Conservation (phyloP, 768 basidiomycete genomes). For the Amanita thiersii region DNA sequence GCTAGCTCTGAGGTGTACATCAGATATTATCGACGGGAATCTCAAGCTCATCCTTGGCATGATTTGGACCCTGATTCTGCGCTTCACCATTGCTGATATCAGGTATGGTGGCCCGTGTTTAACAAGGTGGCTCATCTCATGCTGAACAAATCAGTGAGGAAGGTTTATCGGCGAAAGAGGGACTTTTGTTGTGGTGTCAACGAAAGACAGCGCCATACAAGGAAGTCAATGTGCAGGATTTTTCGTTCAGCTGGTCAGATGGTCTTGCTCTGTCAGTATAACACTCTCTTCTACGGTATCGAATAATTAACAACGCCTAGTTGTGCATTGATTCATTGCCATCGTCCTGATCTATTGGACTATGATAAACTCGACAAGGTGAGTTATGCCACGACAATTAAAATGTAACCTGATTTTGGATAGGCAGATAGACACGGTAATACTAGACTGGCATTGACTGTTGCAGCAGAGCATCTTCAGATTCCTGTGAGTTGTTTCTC, state of each 20-base stretch:
- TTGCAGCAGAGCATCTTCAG: constrained; percentile 82
- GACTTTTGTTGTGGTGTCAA: constrained; percentile 95
- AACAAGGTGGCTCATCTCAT: constrained; percentile 1
- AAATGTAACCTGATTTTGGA: constrained; percentile 9
- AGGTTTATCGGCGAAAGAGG: constrained; percentile 97
- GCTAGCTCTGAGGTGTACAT: constrained; percentile 19
- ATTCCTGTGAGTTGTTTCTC: constrained; percentile 69
- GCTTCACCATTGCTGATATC: constrained; percentile 98
- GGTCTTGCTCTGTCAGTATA: constrained; percentile 84
- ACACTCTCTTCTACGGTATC: constrained; percentile 6
- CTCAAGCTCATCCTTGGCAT: constrained; percentile 96
- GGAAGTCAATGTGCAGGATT: constrained; percentile 91
- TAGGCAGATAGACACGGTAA: constrained; percentile 76
- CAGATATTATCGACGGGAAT: constrained; percentile 97
- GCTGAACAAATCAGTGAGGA: constrained; percentile 63
- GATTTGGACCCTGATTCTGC: constrained; percentile 97
- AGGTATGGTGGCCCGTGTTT: constrained; percentile 47
- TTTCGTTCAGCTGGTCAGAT: constrained; percentile 88
- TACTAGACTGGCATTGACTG: constrained; percentile 78
- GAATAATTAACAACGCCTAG: constrained; percentile 30
- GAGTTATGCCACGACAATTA: constrained; percentile 5
- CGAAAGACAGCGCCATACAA: constrained; percentile 88
- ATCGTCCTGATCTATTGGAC: constrained; percentile 92
- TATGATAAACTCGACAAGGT: constrained; percentile 84
- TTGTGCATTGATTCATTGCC: constrained; percentile 95